A percentile compares a stretch with the other conserved stretches of the same genome.
Conservation (phyloP, 1,284 basidiomycete species). For the Cerioporus squamosus region DNA sequence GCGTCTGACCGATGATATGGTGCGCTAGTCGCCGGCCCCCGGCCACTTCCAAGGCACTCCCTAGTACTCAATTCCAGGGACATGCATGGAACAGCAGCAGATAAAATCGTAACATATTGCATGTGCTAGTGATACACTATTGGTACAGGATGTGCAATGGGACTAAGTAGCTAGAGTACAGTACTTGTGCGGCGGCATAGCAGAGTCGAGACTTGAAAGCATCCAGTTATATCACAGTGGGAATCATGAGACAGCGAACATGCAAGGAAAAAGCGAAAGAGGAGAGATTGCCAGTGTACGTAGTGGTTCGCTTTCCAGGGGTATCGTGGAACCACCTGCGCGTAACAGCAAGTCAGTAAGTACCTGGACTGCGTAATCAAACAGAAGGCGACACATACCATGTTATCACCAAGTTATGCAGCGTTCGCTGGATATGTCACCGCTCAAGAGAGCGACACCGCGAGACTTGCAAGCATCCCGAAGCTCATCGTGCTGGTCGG, state of each 20-base stretch:
- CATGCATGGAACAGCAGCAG: not conserved
- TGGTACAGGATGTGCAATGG: not conserved
- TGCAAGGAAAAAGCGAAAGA: too few species aligned
- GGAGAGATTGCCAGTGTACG: not conserved
- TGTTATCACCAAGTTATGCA: not conserved
- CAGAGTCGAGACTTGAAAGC: not conserved
- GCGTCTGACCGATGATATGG: conserved; percentile 4
- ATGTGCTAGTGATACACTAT: not conserved
- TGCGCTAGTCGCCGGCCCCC: not conserved
- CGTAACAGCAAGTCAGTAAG: not conserved
- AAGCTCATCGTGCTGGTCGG: conserved; percentile 31
- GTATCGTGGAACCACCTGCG: too few species aligned
- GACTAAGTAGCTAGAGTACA: not conserved
- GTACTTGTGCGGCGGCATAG: not conserved
- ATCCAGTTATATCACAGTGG: not conserved
- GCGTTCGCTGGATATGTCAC: not conserved
- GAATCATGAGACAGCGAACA: not conserved
- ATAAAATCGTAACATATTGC: not conserved
- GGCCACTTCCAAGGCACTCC: not conserved
- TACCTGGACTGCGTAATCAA: not conserved
- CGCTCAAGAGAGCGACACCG: conserved; percentile 1
- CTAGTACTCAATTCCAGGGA: not conserved
- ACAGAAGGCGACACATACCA: not conserved
- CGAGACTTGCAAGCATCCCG: conserved; percentile 32
- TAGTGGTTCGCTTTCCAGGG: not conserved